Evolutionary conservation across 306 rosid genomes (phyloP).

Genomic region (Mucuna pruriens): DNA sequence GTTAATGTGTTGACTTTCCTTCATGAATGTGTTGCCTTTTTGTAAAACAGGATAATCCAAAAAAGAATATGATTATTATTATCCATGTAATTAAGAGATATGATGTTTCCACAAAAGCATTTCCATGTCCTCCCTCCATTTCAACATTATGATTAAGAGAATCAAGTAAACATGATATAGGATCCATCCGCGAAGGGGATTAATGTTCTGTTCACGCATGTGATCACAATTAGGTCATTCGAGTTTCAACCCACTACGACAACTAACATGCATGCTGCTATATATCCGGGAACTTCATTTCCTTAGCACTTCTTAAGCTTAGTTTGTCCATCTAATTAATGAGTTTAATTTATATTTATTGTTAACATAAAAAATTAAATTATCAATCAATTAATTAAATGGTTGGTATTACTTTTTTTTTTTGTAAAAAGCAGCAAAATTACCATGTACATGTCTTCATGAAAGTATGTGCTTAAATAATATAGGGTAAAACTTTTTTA

Average conservation of each 20-base stretch:
- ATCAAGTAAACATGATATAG: background rate
- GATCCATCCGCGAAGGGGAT: background rate
- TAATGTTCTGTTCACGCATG: conserved; percentile 34
- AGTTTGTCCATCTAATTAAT: no score
- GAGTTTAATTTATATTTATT: no score
- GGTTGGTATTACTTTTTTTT: no score
- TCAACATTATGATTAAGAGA: conserved; percentile 32
- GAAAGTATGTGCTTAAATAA: no score
- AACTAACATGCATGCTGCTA: conserved; percentile 37
- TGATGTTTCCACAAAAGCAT: conserved; percentile 44
- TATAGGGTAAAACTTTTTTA: no score
- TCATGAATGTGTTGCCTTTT: background rate
- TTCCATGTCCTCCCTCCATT: conserved; percentile 33
- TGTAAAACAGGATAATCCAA: background rate
- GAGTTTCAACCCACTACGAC: conserved; percentile 7
- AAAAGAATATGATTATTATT: background rate
- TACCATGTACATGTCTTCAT: no score
- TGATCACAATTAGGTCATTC: conserved; percentile 32
- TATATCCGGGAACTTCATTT: conserved; percentile 18
- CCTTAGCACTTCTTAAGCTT: no score
- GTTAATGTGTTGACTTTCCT: conserved; percentile 45
- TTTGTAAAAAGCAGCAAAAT: no score
- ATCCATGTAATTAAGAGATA: no score
- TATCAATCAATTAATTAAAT: no score
- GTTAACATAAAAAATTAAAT: no score